Base-by-base conservation (phyloP, 108 stramenopile species). In the Nannochloropsis gaditana region DNA sequence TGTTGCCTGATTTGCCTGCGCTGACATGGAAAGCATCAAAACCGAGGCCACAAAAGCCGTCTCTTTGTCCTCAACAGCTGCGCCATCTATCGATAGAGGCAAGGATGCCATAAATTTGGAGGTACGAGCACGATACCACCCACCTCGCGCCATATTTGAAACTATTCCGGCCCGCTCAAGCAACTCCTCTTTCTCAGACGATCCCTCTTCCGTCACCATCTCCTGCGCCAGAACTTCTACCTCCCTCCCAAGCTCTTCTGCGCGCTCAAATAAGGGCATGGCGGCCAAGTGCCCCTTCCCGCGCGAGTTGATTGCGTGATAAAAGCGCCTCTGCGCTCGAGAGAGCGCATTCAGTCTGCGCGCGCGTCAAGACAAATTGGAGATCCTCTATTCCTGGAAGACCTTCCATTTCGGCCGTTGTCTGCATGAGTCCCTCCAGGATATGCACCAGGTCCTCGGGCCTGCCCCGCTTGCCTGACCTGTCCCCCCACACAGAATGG, bases 381-480 rank as follows among this genome's bases (percentile, higher is more conserved):
- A 73, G 59, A 15, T 73, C 59, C n/a, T 73, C 59, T 5, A 73
- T n/a, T 6, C 59, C 59, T 0, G 59, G 59, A 15, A 73, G n/a
- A 2, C 19, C 59, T n/a, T 73, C 19, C 4, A 73, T n/a, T n/a
- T 73, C 59, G 8, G n/a, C 59, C 5, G 8, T n/a, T 15, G 15
- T 73, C 59, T 73, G 59, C 59, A 73, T 3, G 19, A 73, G n/a
- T 15, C 19, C 59, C 19, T 73, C 59, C 59, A 73, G n/a, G 19
- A 73, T n/a, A n/a, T 73, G 59, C 59, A 73, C 59, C 59, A 73
- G 59, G 59, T 73, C 59, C 6, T 73, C 59, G 19, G 59, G 59
- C 59, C 59, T 73, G 19, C 59, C 59, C n/a, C 59, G 15, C n/a
- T 73, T 73, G 19, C 59, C 59, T 4, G 19, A 15, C 2, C 19